Evolutionary conservation across 2,329 filamentous ascomycete species (phyloP).

Genomic region (Diaporthe eres): DNA sequence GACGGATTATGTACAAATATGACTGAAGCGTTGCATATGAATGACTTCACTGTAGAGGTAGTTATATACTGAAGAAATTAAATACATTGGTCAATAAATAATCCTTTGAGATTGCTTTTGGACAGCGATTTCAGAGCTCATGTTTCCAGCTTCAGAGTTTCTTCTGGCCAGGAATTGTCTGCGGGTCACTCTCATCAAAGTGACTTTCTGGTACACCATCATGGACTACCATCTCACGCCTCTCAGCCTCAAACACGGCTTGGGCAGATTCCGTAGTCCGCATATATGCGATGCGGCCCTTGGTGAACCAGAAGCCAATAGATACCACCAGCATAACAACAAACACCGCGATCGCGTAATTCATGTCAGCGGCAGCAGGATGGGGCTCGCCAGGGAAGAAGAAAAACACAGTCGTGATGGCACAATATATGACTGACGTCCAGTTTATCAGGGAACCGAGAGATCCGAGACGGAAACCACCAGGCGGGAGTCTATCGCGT

Average conservation of each 20-base stretch:
- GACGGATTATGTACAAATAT: not conserved
- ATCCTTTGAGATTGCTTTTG: not conserved
- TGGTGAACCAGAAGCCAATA: slow-evolving; percentile 64
- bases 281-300: slow-evolving; percentile 57
- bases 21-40: too few species aligned
- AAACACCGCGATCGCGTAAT: slow-evolving; percentile 70
- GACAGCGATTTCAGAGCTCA: not conserved
- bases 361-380: slow-evolving; percentile 65
- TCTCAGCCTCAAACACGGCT: slow-evolving; percentile 15
- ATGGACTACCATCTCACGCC: slow-evolving; percentile 28
- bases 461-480: slow-evolving; percentile 43
- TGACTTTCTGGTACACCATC: slow-evolving; percentile 15
- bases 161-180: not conserved
- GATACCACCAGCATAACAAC: slow-evolving; percentile 67
- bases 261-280: slow-evolving; percentile 46
- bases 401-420: slow-evolving; percentile 68
- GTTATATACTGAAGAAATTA: too few species aligned
- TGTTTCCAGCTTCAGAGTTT: not conserved
- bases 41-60: not conserved
- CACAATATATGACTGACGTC: slow-evolving; percentile 65
- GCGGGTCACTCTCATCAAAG: not conserved
- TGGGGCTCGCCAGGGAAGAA: slow-evolving; percentile 64
- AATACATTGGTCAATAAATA: not conserved
- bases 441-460: slow-evolving; percentile 61
- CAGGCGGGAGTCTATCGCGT: slow-evolving; percentile 65